A percentile compares a stretch with the other conserved stretches of the same genome.
These are phyloP conservation scores for Ascoidea asiatica DNA, from an alignment of 805 yeast species.

Conservation along the genomic window DNA sequence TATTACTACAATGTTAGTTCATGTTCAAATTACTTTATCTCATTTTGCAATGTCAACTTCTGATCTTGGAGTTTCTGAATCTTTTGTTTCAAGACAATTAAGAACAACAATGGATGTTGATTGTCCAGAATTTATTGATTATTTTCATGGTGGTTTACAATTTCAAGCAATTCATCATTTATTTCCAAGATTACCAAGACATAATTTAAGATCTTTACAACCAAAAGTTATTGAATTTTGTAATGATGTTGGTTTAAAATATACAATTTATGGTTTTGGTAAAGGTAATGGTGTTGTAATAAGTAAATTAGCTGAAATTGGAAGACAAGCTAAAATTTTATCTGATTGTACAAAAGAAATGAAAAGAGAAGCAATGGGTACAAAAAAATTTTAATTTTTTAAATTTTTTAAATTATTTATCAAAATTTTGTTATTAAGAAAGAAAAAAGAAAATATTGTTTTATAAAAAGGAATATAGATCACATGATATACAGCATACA, in stretches of 20 bases:
- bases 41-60: conserved; percentile 93
- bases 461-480: no score
- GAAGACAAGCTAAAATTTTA: conserved; percentile 65
- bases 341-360: conserved; percentile 58
- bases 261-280: conserved; percentile 75
- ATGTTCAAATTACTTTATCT: conserved; percentile 79
- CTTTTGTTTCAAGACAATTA: conserved; percentile 67
- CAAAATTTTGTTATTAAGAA: no score
- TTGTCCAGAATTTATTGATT: conserved; percentile 88
- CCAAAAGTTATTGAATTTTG: conserved; percentile 63
- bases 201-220: conserved; percentile 69
- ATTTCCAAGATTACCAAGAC: conserved; percentile 82
- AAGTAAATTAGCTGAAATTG: conserved; percentile 56
- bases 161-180: conserved; percentile 86
- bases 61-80: conserved; percentile 68
- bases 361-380: conserved; percentile 31
- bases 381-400: conserved; percentile 1
- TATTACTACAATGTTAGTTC: conserved; percentile 79
- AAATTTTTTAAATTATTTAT: no score
- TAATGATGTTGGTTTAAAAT: conserved; percentile 58
- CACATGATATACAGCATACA: no score
- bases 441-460: no score
- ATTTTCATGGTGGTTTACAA: conserved; percentile 83
- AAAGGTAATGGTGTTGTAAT: conserved; percentile 67
- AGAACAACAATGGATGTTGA: conserved; percentile 93